Base-by-base conservation (phyloP, 2,329 filamentous ascomycete genomes). In the Periconia macrospinosa region DNA sequence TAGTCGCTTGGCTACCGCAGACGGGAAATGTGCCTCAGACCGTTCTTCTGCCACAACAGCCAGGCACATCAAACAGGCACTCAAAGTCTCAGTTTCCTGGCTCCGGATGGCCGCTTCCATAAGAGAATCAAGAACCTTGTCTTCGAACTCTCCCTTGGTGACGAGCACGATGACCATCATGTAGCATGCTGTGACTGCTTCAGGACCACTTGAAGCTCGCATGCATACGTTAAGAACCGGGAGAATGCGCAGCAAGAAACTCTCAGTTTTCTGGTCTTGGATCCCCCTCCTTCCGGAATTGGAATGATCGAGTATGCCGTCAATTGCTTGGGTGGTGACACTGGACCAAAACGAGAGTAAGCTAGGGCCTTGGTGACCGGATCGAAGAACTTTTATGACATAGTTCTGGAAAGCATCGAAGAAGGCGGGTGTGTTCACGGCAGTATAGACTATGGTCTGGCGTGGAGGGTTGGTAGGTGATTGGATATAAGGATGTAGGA, bases 301-400 rank as follows among this genome's bases (percentile, higher is more conserved):
- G 56, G 86, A 83, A 50, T 83, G 84, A 65, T 96, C 91, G 53
- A 97, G 76, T 79, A 94, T 91, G 30, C 86, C 88, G 58, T 90
- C 89, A 54, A 95, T 82, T 11, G 92, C 87, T 74, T 99, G 92
- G 0, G 91, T 91, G 71, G 90, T 87, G 48, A 97, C 81, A 44
- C 91, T 89, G 5, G 89, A 91, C 93, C 94, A 99, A 71, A 99
- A 97, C 0, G 90, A 88, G 50, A 96, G 77, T 54, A 97, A 77
- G 1, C 86, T 85, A 40, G 90, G 85, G 63, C 94, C 90, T 50
- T 93, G 86, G 53, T 90, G 87, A 49, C 86, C 83, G 41, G 83
- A 80, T 49, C 85, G 83, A 68, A 91, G 88, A 20, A 90, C 86
- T 53, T 87, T 85, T 27, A 96, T 77, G 13, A 91, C 87, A 75